These are phyloP conservation scores for Takashimella koratensis DNA, from an alignment of 1,284 basidiomycete genomes.

Conservation along the genomic window DNA sequence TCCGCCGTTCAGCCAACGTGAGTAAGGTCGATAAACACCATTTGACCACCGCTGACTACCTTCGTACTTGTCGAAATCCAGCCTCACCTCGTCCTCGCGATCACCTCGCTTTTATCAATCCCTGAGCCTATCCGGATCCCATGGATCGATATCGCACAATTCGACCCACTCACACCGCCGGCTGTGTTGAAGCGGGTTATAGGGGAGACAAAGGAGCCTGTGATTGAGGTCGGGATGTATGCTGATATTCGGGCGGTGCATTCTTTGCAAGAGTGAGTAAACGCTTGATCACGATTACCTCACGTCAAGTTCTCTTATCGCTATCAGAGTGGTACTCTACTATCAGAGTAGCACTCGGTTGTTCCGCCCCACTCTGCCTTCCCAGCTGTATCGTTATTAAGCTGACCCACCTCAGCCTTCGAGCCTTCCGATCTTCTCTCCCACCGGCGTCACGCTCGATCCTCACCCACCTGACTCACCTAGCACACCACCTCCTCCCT, in stretches of 20 bases:
- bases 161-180: constrained; percentile 36
- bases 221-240: background rate
- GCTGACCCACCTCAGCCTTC: constrained; percentile 5
- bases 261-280: too few relatives aligned
- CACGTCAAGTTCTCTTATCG: too few relatives aligned
- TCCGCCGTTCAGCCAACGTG: constrained; percentile 33
- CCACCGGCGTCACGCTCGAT: constrained; percentile 3
- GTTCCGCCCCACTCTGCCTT: too few relatives aligned
- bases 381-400: constrained; percentile 10
- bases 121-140: constrained; percentile 31
- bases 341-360: too few relatives aligned
- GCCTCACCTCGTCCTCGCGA: constrained; percentile 15
- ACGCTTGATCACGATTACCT: too few relatives aligned
- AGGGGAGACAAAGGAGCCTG: background rate
- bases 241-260: background rate
- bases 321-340: too few relatives aligned
- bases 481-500: constrained; percentile 22
- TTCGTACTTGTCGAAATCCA: constrained; percentile 3
- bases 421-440: constrained; percentile 15
- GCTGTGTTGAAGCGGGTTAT: constrained; percentile 26
- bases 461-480: constrained; percentile 19
- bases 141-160: constrained; percentile 28
- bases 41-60: background rate
- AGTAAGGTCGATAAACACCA: constrained; percentile 4
- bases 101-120: constrained; percentile 26